These are phyloP conservation scores for Friedmanniomyces endolithicus DNA, from an alignment of 495 filamentous ascomycete genomes.

Conservation along the genomic window DNA sequence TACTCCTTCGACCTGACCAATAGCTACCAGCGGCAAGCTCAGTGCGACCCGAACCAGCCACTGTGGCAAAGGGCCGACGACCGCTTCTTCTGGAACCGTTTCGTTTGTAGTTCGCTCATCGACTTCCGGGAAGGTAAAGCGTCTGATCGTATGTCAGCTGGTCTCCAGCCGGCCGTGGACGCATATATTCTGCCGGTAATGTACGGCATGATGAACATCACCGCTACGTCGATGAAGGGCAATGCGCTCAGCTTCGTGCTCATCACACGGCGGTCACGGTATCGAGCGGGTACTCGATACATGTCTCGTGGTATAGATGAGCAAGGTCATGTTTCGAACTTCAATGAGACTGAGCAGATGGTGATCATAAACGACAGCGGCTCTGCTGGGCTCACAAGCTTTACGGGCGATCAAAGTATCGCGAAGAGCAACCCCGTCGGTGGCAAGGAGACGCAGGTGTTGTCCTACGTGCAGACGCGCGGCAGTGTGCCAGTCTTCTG, in stretches of 20 bases:
- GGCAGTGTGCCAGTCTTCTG: constrained; percentile 91
- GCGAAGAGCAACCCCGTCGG: constrained; percentile 53
- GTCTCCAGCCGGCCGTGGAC: constrained; percentile 64
- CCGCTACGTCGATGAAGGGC: constrained; percentile 63
- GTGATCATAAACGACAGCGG: constrained; percentile 69
- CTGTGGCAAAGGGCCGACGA: constrained; percentile 91
- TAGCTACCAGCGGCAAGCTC: constrained; percentile 81
- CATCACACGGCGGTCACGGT: constrained; percentile 74
- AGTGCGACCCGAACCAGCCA: constrained; percentile 52
- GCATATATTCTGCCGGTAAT: constrained; percentile 91
- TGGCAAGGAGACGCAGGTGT: constrained; percentile 67
- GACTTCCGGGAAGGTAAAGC: constrained; percentile 52
- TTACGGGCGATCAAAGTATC: constrained; percentile 61
- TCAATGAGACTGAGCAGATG: constrained; percentile 94
- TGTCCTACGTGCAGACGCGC: constrained; percentile 90
- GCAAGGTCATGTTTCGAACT: constrained; percentile 86
- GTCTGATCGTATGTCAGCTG: constrained; percentile 33
- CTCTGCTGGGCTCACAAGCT: constrained; percentile 61
- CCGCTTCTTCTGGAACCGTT: constrained; percentile 96
- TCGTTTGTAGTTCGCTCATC: constrained; percentile 82
- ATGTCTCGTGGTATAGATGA: constrained; percentile 90
- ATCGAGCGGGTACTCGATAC: constrained; percentile 83
- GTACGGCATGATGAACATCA: constrained; percentile 86
- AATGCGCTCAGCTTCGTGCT: constrained; percentile 74
- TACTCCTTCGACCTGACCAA: constrained; percentile 93